Evolutionary conservation across 306 rosid genomes (phyloP), one percentile per base, ranked within the genome.

Genomic region (Pterocarpus santalinus): DNA sequence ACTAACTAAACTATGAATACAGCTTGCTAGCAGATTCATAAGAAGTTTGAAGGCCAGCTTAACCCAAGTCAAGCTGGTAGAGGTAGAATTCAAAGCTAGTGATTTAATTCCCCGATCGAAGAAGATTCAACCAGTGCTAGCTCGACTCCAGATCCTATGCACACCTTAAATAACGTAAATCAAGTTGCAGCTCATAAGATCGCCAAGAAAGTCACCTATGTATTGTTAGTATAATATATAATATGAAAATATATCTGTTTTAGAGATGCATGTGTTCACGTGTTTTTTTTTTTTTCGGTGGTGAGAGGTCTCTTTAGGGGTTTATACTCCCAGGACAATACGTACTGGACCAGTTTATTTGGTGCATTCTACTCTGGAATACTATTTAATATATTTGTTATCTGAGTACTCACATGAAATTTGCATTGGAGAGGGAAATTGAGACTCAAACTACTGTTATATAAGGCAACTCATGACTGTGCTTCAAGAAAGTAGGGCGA

Each of bases 141-240:
- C 34, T 52, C 1, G 36, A 72, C 66, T 16, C 55, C 4, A 51
- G 75, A 69, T 69, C 75, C 75, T 13, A 71, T 51, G 62, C 46
- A 51, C 33, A 49, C 7, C 0, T 47, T 13, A 70, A 51, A 34
- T 33, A 71, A 71, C 22, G 15, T 15, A 51, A 15, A 51, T 15
- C 5, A 13, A 38, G 28, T 53, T 8, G 63, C 15, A 51, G 32
- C 58, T 33, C 10, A 46, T 46, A 9, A 70, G 39, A 3, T 15
- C 1, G 16, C 63, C 30, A 14, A 13, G 36, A 15, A 15, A 15
- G 8, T 28, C 15, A 33, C 9, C 8, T 33, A 32, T 4, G 6
- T 0, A 22, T 9, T 28, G 5, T 7, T 4, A 53, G 15, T 11
- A 47, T 12, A 47, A 47, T 47, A 11, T 47, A 47, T 11, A 43